Evolutionary conservation across 306 rosid species (phyloP), one percentile per base, ranked within the genome.

Genomic region (Phaseolus lunatus): DNA sequence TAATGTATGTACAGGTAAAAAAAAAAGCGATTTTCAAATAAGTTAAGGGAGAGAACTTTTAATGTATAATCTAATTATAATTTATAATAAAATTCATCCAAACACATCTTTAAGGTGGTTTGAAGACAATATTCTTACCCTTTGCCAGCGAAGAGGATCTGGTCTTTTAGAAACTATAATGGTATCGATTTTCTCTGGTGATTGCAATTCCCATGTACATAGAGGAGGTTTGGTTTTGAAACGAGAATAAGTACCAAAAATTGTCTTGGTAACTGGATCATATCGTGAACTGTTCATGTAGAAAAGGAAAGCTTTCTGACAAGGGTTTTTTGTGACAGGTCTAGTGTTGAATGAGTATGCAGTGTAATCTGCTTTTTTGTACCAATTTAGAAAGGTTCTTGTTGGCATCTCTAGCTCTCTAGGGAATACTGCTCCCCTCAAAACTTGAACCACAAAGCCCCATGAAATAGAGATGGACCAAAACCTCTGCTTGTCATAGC

Each of bases 401-500:
- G 70, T 65, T 65, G 70, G 70, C 70, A 19, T 65, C 31, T 65
- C 70, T 2, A 65, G 2, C 50, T 65, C 70, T 65, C 70, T 65
- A 11, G 97, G 96, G 9, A 96, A 90, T 11, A 90, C 11, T 3
- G 86, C 79, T 20, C 96, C 97, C 67, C 96, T 87, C 15, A 84
- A 15, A 66, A 90, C 66, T 70, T 90, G 94, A 87, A 95, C 92
- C 13, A 86, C 95, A 31, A 78, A 95, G 1, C 98, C 98, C 96
- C 97, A 95, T 5, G 98, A 95, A 49, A 95, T 50, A 19, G 96
- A 86, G 59, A 95, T 78, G 20, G 98, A 89, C 98, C 97, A 92
- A 26, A 73, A 74, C 3, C 72, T 85, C 24, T 73, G 81, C 27
- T 81, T 80, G 80, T 89, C 95, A 12, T 90, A 95, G 86, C 97